Evolutionary conservation across 345 rosid genomes (phyloP).

Genomic region (Brassica cretica): DNA sequence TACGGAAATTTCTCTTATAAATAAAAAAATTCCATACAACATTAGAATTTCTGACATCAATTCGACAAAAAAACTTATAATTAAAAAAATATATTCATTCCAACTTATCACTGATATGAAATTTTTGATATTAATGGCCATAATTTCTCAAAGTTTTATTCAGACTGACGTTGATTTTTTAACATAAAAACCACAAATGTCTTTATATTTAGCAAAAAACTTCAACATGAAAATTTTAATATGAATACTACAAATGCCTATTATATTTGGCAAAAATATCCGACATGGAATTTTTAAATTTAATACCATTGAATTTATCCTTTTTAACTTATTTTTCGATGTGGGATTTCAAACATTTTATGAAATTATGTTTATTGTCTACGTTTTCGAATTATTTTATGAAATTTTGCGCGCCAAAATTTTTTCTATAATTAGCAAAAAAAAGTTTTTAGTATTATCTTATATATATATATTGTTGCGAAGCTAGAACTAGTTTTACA

Average conservation of each 20-base stretch:
- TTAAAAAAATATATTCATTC: neutral
- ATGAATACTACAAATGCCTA: neutral
- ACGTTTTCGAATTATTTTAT: too few species aligned
- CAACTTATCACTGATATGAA: neutral
- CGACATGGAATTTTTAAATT: neutral
- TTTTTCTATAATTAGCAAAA: neutral
- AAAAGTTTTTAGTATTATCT: neutral
- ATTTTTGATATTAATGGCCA: neutral
- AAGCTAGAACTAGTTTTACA: neutral
- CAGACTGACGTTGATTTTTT: neutral
- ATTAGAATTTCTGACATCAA: too few species aligned
- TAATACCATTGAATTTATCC: neutral
- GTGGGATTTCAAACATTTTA: neutral
- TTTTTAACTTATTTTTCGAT: neutral
- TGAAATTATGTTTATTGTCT: too few species aligned
- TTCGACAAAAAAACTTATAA: neutral
- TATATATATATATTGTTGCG: neutral
- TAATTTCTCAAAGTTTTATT: neutral
- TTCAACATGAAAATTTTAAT: neutral
- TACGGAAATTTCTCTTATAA: neutral
- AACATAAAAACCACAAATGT: neutral
- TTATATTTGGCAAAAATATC: too few species aligned
- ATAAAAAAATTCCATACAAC: too few species aligned
- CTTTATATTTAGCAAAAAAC: neutral
- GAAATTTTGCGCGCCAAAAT: neutral